These are phyloP conservation scores for Neocallimastix lanati DNA, from an alignment of 192 early-diverging fungal genomes.

Conservation along the genomic window DNA sequence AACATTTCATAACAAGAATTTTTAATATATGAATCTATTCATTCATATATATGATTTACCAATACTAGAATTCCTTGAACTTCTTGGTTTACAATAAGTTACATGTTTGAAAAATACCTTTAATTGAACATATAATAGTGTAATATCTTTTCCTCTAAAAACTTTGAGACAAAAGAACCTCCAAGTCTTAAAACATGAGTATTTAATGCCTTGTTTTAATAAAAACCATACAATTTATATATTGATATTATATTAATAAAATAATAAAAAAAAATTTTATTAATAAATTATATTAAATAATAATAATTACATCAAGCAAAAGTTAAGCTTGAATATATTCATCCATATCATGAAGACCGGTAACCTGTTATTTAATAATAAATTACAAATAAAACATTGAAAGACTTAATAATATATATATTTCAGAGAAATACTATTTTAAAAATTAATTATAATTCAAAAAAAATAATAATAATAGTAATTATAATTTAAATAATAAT, in stretches of 20 bases:
- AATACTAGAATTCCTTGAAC: conserved; percentile 77
- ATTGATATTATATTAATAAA: no score
- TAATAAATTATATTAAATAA: background rate
- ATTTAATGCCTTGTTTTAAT: conserved; percentile 73
- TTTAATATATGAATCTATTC: no score
- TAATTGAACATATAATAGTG: conserved; percentile 77
- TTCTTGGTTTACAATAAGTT: conserved; percentile 80
- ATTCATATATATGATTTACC: background rate
- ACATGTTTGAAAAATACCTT: conserved; percentile 76
- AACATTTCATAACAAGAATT: no score
- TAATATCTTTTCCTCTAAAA: conserved; percentile 87
- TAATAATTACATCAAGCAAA: conserved; percentile 43
- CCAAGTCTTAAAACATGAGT: conserved; percentile 77
- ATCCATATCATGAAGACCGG: conserved; percentile 95
- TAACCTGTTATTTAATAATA: conserved; percentile 49
- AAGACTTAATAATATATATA: no score
- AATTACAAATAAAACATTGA: no score
- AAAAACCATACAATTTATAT: no score
- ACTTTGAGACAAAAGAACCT: conserved; percentile 97
- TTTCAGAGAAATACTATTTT: no score
- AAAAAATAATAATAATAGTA: no score
- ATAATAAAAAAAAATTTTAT: no score
- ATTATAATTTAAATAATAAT: no score
- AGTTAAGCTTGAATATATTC: conserved; percentile 98
- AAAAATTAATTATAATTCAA: no score